A percentile compares a stretch with the other conserved stretches of the same genome.
Conservation (phyloP, 129 eudicot genomes). For the Ambrosia trifida region DNA sequence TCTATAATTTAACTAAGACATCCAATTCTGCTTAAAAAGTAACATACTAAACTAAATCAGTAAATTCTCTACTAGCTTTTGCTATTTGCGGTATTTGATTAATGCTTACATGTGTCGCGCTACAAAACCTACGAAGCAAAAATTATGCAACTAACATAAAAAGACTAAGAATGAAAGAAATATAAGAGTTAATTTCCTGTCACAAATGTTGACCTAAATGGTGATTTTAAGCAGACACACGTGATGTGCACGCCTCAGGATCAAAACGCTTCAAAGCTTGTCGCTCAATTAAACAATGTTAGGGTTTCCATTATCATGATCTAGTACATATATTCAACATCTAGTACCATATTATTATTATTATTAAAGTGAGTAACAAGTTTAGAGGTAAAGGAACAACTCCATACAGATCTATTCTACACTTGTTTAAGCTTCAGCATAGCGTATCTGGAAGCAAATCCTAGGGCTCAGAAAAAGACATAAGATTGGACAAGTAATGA, state of each 20-base stretch:
- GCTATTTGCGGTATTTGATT: neutral
- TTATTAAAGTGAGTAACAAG: too few relatives aligned
- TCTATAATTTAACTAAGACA: neutral
- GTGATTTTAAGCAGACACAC: constrained; percentile 13
- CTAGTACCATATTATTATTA: too few relatives aligned
- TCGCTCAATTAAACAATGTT: neutral
- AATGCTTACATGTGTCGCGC: constrained; percentile 12
- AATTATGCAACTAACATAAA: too few relatives aligned
- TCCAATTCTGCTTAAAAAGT: constrained; percentile 13
- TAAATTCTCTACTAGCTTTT: neutral
- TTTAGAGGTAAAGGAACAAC: neutral
- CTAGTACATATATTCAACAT: neutral
- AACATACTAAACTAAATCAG: neutral
- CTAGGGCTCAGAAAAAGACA: neutral
- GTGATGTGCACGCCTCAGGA: too few relatives aligned
- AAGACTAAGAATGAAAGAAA: too few relatives aligned
- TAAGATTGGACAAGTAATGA: too few relatives aligned
- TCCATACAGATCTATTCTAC: neutral
- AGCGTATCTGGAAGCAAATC: neutral
- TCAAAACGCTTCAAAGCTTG: too few relatives aligned
- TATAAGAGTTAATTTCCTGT: neutral
- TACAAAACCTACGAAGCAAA: too few relatives aligned
- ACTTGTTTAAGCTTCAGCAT: neutral
- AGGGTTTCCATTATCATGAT: constrained; percentile 10
- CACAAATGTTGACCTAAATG: neutral